Evolutionary conservation across 208 protist genomes (phyloP).

Genomic region (Acanthamoeba rhysodes): DNA sequence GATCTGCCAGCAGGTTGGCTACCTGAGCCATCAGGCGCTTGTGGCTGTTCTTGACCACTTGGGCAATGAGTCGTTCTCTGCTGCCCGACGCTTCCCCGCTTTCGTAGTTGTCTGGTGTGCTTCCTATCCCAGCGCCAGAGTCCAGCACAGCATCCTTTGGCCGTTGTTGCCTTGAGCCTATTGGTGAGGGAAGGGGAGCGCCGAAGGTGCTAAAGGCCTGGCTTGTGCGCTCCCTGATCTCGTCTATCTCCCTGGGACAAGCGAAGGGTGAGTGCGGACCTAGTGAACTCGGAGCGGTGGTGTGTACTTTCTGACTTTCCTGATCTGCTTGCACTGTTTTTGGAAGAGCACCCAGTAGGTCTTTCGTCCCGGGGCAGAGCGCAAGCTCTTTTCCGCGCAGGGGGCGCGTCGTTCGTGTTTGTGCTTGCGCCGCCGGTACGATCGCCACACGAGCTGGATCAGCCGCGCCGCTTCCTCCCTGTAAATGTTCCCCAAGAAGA

Average conservation of each 20-base stretch:
- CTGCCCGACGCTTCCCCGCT: too few relatives aligned
- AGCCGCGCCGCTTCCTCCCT: slow-evolving; percentile 23
- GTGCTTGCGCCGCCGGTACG: neutral
- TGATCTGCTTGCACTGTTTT: slow-evolving; percentile 10
- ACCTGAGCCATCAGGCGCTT: too few relatives aligned
- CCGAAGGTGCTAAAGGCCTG: neutral
- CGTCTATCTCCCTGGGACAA: neutral
- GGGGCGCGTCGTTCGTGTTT: neutral
- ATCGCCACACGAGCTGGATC: slow-evolving; percentile 38
- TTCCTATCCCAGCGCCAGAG: too few relatives aligned
- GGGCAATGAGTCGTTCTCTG: too few relatives aligned
- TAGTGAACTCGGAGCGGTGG: too few relatives aligned
- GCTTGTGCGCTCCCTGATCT: neutral
- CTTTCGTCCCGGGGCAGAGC: neutral
- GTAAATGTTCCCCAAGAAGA: neutral
- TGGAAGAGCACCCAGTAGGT: slow-evolving; percentile 30
- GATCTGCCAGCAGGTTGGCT: too few relatives aligned
- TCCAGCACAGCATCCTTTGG: too few relatives aligned
- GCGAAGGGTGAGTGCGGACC: neutral
- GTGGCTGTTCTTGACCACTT: too few relatives aligned
- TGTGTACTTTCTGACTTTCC: neutral
- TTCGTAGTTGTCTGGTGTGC: too few relatives aligned
- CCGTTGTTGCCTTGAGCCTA: too few relatives aligned
- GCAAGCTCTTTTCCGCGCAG: neutral
- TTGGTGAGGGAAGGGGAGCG: too few relatives aligned